These are phyloP conservation scores for Suillus spraguei DNA, from an alignment of 768 basidiomycete species.

Conservation along the genomic window DNA sequence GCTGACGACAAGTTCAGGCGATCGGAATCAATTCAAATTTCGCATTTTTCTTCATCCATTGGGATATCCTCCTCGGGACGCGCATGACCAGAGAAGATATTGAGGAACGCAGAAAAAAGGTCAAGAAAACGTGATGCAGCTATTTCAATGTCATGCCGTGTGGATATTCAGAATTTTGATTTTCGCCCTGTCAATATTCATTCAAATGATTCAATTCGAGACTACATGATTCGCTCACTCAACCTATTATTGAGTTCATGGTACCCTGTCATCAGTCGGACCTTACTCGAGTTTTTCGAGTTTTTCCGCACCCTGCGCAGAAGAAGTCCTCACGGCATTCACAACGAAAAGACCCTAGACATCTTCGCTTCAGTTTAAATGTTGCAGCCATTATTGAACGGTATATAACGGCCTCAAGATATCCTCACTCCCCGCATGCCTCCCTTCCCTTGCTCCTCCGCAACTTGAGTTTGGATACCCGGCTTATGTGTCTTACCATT, in stretches of 20 bases:
- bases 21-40: conserved; percentile 94
- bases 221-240: not conserved
- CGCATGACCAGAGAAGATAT: conserved; percentile 72
- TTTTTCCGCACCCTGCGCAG: too few relatives aligned
- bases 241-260: not conserved
- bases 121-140: conserved; percentile 16
- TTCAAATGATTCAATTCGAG: not conserved
- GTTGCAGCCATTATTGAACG: too few relatives aligned
- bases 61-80: conserved; percentile 84
- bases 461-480: too few relatives aligned
- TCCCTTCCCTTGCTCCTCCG: too few relatives aligned
- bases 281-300: too few relatives aligned
- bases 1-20: conserved; percentile 8
- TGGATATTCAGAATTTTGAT: not conserved
- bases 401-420: too few relatives aligned
- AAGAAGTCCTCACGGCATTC: too few relatives aligned
- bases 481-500: too few relatives aligned
- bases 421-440: too few relatives aligned
- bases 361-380: too few relatives aligned
- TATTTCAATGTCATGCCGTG: not conserved
- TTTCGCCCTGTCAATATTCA: not conserved
- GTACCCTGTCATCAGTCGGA: too few relatives aligned
- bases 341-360: too few relatives aligned
- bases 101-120: conserved; percentile 45
- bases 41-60: conserved; percentile 90